Evolutionary conservation across 768 basidiomycete genomes (phyloP).

Genomic region (Mycena sanguinolenta): DNA sequence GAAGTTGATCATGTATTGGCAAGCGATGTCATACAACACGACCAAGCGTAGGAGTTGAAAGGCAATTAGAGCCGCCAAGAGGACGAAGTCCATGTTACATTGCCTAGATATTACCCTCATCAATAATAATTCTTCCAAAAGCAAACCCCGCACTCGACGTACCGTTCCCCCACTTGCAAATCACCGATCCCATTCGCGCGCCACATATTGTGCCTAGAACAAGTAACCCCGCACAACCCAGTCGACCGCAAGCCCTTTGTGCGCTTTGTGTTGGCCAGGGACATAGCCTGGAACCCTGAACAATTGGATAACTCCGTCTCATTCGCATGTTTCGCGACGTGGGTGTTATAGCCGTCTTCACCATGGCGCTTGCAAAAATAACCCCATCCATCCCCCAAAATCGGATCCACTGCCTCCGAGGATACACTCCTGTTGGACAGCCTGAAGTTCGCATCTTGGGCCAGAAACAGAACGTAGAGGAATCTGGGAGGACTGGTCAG

Average conservation of each 20-base stretch:
- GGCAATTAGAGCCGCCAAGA: background rate
- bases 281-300: background rate
- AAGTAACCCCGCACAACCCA: background rate
- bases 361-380: background rate
- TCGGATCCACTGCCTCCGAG: background rate
- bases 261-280: background rate
- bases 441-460: background rate
- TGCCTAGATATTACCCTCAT: background rate
- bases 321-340: background rate
- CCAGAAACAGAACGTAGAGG: background rate
- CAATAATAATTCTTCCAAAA: background rate
- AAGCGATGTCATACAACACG: background rate
- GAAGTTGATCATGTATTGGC: background rate
- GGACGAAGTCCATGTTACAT: background rate
- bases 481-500: background rate
- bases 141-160: background rate
- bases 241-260: background rate
- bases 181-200: background rate
- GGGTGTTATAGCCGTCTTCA: background rate
- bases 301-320: background rate
- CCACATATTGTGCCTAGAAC: background rate
- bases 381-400: background rate
- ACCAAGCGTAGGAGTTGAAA: background rate
- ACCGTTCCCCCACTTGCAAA: background rate
- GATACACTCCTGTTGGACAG: background rate